A percentile compares a stretch with the other conserved stretches of the same genome.
Conservation (phyloP, 2,329 filamentous ascomycete genomes). For the Stemphylium beticola region DNA sequence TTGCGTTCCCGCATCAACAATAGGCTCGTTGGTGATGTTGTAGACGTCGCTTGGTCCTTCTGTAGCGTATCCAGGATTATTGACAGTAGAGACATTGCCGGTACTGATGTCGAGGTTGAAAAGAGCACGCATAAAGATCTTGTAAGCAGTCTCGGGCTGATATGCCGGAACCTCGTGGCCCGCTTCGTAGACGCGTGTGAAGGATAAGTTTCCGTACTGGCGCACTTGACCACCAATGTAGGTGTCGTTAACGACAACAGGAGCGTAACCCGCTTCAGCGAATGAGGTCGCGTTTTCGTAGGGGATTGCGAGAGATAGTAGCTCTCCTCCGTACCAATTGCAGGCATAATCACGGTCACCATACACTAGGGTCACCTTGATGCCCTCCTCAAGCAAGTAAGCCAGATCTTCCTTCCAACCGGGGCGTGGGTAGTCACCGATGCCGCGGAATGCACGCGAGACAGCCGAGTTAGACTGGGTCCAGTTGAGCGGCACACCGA, state of each 20-base stretch:
- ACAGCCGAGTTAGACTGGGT: conserved; percentile 54
- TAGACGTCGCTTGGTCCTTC: conserved; percentile 49
- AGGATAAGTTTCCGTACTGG: conserved; percentile 72
- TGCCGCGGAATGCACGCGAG: conserved; percentile 53
- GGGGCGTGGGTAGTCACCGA: conserved; percentile 57
- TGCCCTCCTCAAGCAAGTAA: conserved; percentile 59
- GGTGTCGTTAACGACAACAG: conserved; percentile 70
- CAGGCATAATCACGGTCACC: conserved; percentile 53
- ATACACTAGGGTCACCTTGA: conserved; percentile 43
- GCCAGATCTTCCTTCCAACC: conserved; percentile 57
- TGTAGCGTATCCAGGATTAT: conserved; percentile 48
- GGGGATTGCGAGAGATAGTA: conserved; percentile 66
- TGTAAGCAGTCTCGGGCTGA: conserved; percentile 58
- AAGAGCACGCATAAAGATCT: conserved; percentile 60
- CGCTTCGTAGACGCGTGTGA: conserved; percentile 59
- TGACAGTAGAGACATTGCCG: conserved; percentile 52
- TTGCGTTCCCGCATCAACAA: conserved; percentile 47
- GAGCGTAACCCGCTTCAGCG: conserved; percentile 71
- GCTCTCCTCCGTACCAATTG: conserved; percentile 76
- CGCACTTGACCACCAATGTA: conserved; percentile 76
- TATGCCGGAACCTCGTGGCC: conserved; percentile 60
- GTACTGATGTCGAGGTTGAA: conserved; percentile 61
- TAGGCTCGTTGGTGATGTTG: conserved; percentile 55
- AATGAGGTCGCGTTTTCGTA: conserved; percentile 63
- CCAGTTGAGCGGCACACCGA: conserved; percentile 68